phyloP scores from a whole-genome alignment of 2,329 filamentous ascomycete genomes.

The Ophidiomyces ophidiicola region DNA sequence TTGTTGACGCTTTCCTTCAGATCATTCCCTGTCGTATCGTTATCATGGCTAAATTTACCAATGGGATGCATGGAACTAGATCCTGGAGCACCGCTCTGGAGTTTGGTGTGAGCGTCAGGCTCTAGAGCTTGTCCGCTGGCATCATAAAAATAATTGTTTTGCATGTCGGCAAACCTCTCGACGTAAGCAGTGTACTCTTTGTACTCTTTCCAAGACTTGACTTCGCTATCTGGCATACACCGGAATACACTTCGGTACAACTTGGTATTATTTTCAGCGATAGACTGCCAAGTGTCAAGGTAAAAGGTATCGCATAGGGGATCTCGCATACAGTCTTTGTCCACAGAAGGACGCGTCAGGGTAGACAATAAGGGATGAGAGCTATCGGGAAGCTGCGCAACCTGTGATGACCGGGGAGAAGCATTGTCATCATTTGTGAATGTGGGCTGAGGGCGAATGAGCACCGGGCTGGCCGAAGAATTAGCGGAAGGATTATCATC shows the following conservation, averaged over 20 bases:
- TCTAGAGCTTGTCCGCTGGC: constrained; percentile 1
- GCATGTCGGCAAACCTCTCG: constrained; percentile 58
- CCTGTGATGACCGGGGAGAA: not conserved
- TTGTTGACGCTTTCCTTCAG: constrained; percentile 24
- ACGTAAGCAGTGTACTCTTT: constrained; percentile 68
- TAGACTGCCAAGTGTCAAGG: constrained; percentile 73
- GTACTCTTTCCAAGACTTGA: constrained; percentile 86
- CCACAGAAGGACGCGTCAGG: constrained; percentile 59
- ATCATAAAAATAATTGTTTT: constrained; percentile 43
- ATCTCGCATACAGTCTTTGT: constrained; percentile 89
- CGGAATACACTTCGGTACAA: constrained; percentile 88
- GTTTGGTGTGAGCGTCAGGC: constrained; percentile 29
- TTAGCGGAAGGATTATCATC: not conserved
- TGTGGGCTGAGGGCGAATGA: not conserved
- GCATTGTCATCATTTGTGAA: constrained; percentile 1
- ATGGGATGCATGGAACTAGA: constrained; percentile 16
- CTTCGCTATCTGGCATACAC: constrained; percentile 93
- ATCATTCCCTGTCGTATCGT: constrained; percentile 23
- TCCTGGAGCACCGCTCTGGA: constrained; percentile 30
- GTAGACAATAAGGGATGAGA: constrained; percentile 45
- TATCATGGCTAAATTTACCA: constrained; percentile 16
- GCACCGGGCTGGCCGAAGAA: not conserved
- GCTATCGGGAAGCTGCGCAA: constrained; percentile 29
- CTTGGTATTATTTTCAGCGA: constrained; percentile 90
- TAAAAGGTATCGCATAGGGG: constrained; percentile 72